These are phyloP conservation scores for Myriosclerotinia duriaeana DNA, from an alignment of 2,329 filamentous ascomycete genomes.

Conservation along the genomic window DNA sequence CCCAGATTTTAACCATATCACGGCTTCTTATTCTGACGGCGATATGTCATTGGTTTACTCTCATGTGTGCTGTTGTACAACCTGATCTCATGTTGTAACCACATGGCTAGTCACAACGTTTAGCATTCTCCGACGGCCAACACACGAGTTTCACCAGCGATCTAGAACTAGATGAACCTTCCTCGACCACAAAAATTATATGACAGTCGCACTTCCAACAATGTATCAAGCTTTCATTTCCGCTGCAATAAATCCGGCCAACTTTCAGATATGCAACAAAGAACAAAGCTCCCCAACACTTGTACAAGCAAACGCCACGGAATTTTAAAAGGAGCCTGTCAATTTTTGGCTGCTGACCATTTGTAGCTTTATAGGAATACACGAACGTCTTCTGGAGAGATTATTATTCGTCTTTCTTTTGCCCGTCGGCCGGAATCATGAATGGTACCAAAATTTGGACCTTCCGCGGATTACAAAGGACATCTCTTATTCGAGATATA, in stretches of 20 bases:
- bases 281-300: not conserved
- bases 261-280: constrained; percentile 23
- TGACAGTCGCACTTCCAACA: constrained; percentile 2
- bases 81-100: constrained; percentile 8
- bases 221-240: constrained; percentile 2
- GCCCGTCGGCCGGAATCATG: not conserved
- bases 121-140: constrained; percentile 11
- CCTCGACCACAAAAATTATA: not conserved
- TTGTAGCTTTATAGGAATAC: not conserved
- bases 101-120: constrained; percentile 16
- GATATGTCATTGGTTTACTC: constrained; percentile 4
- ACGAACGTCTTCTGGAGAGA: not conserved
- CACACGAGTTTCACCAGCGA: constrained; percentile 17
- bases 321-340: not conserved
- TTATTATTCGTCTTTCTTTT: not conserved
- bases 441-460: not conserved
- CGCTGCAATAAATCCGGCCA: constrained; percentile 18
- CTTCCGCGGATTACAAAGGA: not conserved
- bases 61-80: not conserved
- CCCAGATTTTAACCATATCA: not conserved
- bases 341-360: not conserved
- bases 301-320: constrained; percentile 2
- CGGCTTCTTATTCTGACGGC: constrained; percentile 1
- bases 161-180: constrained; percentile 6
- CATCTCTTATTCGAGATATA: not conserved